phyloP scores from a whole-genome alignment of 139 green algal genomes.

The Ostreobium quekettii region DNA sequence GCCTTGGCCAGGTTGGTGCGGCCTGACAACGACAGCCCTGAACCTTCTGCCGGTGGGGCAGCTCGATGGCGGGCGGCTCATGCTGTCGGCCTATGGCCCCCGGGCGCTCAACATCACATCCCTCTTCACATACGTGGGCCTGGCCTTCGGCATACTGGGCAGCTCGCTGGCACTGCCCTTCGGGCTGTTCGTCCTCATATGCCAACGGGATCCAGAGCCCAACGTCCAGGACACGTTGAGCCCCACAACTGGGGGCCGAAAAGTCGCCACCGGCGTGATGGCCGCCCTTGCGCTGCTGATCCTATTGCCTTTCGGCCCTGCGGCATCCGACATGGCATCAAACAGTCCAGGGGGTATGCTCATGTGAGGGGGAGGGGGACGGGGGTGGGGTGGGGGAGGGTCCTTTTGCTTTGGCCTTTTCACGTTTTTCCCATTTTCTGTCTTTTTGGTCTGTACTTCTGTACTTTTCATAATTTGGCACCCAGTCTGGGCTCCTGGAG shows the following conservation, averaged over 20 bases:
- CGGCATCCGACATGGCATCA: slow-evolving; percentile 41
- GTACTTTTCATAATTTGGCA: too few relatives aligned
- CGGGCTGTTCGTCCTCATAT: slow-evolving; percentile 80
- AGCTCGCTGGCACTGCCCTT: slow-evolving; percentile 66
- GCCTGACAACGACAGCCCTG: slow-evolving; percentile 66
- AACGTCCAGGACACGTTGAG: slow-evolving; percentile 44
- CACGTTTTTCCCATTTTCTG: too few relatives aligned
- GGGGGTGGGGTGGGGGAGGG: too few relatives aligned
- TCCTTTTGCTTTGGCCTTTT: too few relatives aligned
- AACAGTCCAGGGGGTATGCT: too few relatives aligned
- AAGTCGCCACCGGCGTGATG: slow-evolving; percentile 34
- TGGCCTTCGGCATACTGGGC: slow-evolving; percentile 70
- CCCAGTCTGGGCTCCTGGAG: too few relatives aligned
- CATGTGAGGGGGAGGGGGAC: too few relatives aligned
- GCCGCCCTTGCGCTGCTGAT: slow-evolving; percentile 53
- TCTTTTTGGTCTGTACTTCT: too few relatives aligned
- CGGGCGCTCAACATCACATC: slow-evolving; percentile 52
- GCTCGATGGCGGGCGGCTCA: slow-evolving; percentile 69
- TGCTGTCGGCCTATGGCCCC: slow-evolving; percentile 48
- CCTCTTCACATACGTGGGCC: slow-evolving; percentile 74
- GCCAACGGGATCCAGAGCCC: slow-evolving; percentile 60
- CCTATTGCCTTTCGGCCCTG: slow-evolving; percentile 60
- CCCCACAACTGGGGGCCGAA: slow-evolving; percentile 13
- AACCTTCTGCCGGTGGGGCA: slow-evolving; percentile 76
- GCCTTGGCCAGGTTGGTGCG: slow-evolving; percentile 64